Percentiles rank a stretch among this genome's conserved stretches.
Evolutionary conservation across 1,284 basidiomycete species (phyloP).

Genomic region (Puccinia brachypodii): DNA sequence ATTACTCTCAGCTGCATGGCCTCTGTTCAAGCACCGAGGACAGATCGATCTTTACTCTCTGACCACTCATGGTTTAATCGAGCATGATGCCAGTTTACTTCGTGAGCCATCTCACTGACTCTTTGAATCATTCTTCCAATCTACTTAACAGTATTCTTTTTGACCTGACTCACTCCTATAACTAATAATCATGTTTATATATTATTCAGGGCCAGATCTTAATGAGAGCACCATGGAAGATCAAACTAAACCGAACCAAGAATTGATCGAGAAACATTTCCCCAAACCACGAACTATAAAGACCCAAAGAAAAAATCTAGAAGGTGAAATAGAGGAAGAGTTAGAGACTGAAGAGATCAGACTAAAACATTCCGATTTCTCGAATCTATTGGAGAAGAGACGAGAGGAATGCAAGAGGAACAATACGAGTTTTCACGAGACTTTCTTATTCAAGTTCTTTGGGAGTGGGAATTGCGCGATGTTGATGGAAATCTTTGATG

Average conservation of each 20-base stretch:
- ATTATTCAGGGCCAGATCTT: constrained; percentile 16
- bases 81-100: constrained; percentile 43
- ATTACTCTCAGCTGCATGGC: constrained; percentile 48
- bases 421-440: constrained; percentile 21
- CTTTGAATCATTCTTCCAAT: neutral
- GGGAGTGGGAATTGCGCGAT: constrained; percentile 37
- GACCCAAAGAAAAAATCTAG: neutral
- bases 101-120: constrained; percentile 12
- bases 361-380: constrained; percentile 21
- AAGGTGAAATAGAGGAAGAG: neutral
- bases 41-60: constrained; percentile 16
- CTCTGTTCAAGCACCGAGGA: constrained; percentile 41
- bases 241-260: constrained; percentile 12
- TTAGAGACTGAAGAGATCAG: neutral
- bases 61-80: constrained; percentile 37
- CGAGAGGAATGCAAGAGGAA: constrained; percentile 7
- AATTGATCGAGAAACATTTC: constrained; percentile 31
- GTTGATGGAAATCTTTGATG: constrained; percentile 24
- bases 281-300: neutral
- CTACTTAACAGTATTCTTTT: neutral
- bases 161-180: neutral
- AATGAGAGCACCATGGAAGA: constrained; percentile 2
- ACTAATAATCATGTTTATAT: neutral
- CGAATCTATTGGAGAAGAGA: constrained; percentile 1
- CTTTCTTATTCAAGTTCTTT: constrained; percentile 21